Evolutionary conservation across 306 rosid species (phyloP).

Genomic region (Pyrus pyrifolia): DNA sequence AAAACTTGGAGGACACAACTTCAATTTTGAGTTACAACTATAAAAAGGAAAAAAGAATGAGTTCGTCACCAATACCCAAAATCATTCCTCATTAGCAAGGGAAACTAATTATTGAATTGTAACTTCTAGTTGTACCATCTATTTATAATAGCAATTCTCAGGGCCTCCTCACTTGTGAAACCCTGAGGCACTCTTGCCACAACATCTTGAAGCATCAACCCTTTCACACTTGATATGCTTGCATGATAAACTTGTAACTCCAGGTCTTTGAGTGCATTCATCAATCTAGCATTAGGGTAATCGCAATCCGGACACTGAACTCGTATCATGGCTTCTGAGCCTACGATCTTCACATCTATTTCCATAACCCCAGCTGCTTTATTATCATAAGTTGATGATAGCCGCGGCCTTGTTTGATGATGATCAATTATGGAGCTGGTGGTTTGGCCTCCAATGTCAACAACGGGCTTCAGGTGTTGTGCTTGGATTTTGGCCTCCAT

Average conservation of each 20-base stretch:
- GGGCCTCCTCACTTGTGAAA: slow-evolving; percentile 27
- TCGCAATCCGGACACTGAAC: slow-evolving; percentile 43
- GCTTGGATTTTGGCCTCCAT: slow-evolving; percentile 18
- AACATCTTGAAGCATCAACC: slow-evolving; percentile 55
- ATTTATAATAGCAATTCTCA: slow-evolving; percentile 31
- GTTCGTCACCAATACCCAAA: not conserved
- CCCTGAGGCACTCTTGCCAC: slow-evolving; percentile 42
- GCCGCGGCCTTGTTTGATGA: not conserved
- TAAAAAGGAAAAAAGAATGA: not conserved
- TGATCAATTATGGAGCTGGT: not conserved
- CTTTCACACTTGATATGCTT: slow-evolving; percentile 47
- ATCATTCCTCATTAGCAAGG: not conserved
- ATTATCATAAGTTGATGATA: not conserved
- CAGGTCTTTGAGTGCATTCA: slow-evolving; percentile 48
- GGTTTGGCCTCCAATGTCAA: not conserved
- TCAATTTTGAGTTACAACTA: not conserved
- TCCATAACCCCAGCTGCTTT: not conserved
- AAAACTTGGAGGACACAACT: not conserved
- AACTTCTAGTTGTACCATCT: slow-evolving; percentile 5
- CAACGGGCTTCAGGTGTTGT: not conserved
- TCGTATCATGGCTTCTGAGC: slow-evolving; percentile 48
- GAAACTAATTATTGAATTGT: not conserved
- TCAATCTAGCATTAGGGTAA: slow-evolving; percentile 45
- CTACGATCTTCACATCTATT: slow-evolving; percentile 45
- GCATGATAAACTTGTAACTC: slow-evolving; percentile 44